These are phyloP conservation scores for Schizopora paradoxa DNA, from an alignment of 1,284 basidiomycete genomes.

Conservation along the genomic window DNA sequence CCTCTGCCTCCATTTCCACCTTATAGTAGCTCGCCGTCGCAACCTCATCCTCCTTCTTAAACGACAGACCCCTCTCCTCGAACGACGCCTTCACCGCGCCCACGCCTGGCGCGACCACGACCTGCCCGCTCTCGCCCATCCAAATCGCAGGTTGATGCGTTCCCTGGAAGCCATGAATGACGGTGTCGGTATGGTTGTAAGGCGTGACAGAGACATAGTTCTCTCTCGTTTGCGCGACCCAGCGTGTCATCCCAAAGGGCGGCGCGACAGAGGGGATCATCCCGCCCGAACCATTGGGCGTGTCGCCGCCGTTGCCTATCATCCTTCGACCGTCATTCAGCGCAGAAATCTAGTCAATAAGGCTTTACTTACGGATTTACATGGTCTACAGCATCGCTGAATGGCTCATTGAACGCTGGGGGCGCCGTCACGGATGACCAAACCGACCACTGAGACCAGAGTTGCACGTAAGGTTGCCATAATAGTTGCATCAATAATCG, in stretches of 20 bases:
- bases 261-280: constrained; percentile 68
- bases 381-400: constrained; percentile 42
- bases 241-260: constrained; percentile 79
- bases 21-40: constrained; percentile 65
- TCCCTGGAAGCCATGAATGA: constrained; percentile 69
- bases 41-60: constrained; percentile 55
- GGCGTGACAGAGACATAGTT: constrained; percentile 76
- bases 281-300: constrained; percentile 65
- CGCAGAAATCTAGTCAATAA: neutral
- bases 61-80: constrained; percentile 55
- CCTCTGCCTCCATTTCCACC: constrained; percentile 49
- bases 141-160: constrained; percentile 86
- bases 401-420: constrained; percentile 26
- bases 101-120: constrained; percentile 58
- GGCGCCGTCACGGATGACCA: constrained; percentile 10
- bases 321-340: constrained; percentile 10
- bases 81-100: constrained; percentile 48
- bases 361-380: constrained; percentile 49
- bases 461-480: constrained; percentile 14
- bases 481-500: constrained; percentile 17
- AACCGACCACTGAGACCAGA: constrained; percentile 9
- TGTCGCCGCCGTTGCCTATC: constrained; percentile 68
- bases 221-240: constrained; percentile 67
- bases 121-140: constrained; percentile 81
- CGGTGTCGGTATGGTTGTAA: constrained; percentile 64